Conservation (phyloP, 2,329 filamentous ascomycete species). For the Parafenestella ontariensis region DNA sequence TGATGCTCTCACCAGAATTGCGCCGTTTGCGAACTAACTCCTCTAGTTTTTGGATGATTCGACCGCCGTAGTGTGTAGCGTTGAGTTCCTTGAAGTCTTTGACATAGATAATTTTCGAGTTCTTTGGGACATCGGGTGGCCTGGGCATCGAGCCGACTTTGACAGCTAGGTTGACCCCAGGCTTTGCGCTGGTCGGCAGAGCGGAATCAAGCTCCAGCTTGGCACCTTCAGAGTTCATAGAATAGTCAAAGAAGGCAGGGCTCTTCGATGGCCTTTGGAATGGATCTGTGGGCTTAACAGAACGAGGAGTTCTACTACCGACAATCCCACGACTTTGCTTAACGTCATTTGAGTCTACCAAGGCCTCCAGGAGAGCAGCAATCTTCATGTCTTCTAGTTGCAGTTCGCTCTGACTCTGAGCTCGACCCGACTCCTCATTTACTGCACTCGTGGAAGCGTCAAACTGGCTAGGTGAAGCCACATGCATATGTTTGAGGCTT, state of each 20-base stretch:
- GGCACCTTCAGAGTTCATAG: constrained; percentile 24
- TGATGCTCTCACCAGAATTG: constrained; percentile 72
- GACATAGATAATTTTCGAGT: constrained; percentile 75
- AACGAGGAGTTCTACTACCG: constrained; percentile 4
- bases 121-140: constrained; percentile 29
- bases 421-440: constrained; percentile 23
- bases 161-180: constrained; percentile 22
- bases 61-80: constrained; percentile 70
- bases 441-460: constrained; percentile 16
- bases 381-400: constrained; percentile 49
- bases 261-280: constrained; percentile 4
- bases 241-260: constrained; percentile 43
- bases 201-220: constrained; percentile 34
- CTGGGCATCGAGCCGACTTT: constrained; percentile 25
- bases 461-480: constrained; percentile 13
- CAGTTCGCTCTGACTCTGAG: constrained; percentile 35
- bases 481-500: constrained; percentile 19
- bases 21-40: constrained; percentile 75
- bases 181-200: constrained; percentile 25
- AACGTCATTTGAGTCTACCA: constrained; percentile 41
- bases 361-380: constrained; percentile 38
- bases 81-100: constrained; percentile 82
- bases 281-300: not conserved
- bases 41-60: constrained; percentile 74
- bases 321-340: constrained; percentile 34